Percentiles rank a stretch among this genome's conserved stretches.
Evolutionary conservation across 306 rosid genomes (phyloP).

Genomic region (Datisca glomerata): DNA sequence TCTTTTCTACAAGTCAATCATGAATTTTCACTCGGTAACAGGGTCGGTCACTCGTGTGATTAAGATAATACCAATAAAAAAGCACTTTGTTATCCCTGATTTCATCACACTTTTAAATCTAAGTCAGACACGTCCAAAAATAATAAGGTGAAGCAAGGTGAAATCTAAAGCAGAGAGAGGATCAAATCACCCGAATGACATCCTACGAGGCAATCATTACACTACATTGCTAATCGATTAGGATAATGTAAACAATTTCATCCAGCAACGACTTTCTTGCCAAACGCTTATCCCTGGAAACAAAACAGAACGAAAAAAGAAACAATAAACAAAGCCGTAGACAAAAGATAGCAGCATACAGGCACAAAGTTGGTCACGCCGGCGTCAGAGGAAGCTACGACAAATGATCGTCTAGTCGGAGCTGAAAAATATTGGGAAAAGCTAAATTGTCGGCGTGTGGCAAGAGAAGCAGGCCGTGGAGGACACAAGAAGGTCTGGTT

Average conservation of each 20-base stretch:
- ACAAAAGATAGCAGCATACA: constrained; percentile 17
- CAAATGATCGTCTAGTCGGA: constrained; percentile 4
- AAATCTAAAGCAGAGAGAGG: neutral
- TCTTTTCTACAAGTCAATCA: too few relatives aligned
- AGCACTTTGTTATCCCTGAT: too few relatives aligned
- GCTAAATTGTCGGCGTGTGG: constrained; percentile 16
- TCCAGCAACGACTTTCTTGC: neutral
- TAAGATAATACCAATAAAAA: too few relatives aligned
- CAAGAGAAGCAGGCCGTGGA: constrained; percentile 1
- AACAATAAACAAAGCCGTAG: neutral
- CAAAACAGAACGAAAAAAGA: neutral
- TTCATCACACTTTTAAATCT: too few relatives aligned
- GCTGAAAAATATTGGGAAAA: constrained; percentile 10
- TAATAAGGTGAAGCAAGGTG: neutral
- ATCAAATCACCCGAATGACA: too few relatives aligned
- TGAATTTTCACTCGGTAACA: too few relatives aligned
- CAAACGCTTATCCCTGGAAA: neutral
- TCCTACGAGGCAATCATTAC: neutral
- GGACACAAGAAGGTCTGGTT: constrained; percentile 8
- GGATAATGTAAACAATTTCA: neutral
- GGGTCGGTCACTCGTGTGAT: too few relatives aligned
- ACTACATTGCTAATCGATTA: neutral
- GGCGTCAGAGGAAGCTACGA: constrained; percentile 17
- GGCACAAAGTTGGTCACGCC: constrained; percentile 32
- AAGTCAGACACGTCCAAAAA: neutral